A percentile compares a stretch with the other conserved stretches of the same genome.
Evolutionary conservation across 441 rosid species (phyloP).

Genomic region (Rhodomyrtus psidioides): DNA sequence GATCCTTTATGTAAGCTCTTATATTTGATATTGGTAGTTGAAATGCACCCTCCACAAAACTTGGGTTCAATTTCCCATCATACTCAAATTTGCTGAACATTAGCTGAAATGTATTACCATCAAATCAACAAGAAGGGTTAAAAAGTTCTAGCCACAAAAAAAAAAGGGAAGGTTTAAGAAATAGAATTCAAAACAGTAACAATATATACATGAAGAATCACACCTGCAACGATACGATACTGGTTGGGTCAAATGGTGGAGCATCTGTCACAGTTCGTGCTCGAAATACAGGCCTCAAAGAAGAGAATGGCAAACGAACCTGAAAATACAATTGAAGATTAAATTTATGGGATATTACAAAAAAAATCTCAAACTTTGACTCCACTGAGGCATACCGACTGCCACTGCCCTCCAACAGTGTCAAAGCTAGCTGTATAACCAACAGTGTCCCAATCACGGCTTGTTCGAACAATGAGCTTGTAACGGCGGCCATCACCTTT

Average conservation of each 20-base stretch:
- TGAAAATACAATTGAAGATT: slow-evolving; percentile 11
- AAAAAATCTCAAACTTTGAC: neutral
- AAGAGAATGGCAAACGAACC: slow-evolving; percentile 67
- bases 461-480: slow-evolving; percentile 68
- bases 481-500: slow-evolving; percentile 82
- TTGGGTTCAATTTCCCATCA: slow-evolving; percentile 83
- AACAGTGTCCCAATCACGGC: slow-evolving; percentile 82
- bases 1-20: slow-evolving; percentile 57
- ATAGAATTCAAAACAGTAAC: neutral
- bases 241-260: slow-evolving; percentile 62
- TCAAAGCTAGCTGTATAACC: slow-evolving; percentile 80
- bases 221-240: slow-evolving; percentile 70
- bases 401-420: slow-evolving; percentile 74
- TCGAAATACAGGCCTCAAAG: slow-evolving; percentile 75
- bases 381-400: slow-evolving; percentile 40
- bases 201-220: neutral
- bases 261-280: slow-evolving; percentile 71
- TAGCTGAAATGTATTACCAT: slow-evolving; percentile 43
- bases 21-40: slow-evolving; percentile 74
- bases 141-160: neutral
- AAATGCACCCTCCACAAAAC: slow-evolving; percentile 76
- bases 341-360: neutral
- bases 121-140: neutral
- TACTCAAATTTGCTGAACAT: slow-evolving; percentile 96
- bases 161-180: neutral